phyloP scores from a whole-genome alignment of 192 early-diverging fungal species.

The Coemansia sp. region DNA sequence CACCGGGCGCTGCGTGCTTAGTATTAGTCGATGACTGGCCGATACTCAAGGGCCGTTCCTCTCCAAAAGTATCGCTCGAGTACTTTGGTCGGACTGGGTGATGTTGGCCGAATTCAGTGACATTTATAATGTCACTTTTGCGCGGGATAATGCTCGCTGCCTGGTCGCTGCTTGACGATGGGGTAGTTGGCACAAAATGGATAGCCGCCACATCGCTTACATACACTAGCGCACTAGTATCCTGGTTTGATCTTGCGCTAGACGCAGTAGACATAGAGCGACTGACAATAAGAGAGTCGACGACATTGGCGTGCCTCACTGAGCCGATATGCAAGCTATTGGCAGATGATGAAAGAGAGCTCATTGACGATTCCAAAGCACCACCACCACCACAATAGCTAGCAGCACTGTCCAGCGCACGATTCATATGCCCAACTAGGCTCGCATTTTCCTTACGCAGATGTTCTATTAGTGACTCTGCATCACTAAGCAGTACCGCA shows the following conservation, averaged over 20 bases:
- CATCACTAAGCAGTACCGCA: constrained; percentile 26
- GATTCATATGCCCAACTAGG: not conserved
- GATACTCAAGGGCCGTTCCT: not conserved
- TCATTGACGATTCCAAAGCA: not conserved
- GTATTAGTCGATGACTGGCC: not conserved
- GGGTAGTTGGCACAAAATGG: not conserved
- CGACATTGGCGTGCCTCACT: not conserved
- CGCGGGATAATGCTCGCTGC: not conserved
- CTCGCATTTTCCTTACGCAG: constrained; percentile 18
- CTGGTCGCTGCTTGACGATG: not conserved
- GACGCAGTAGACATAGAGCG: not conserved
- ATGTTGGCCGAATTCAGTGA: not conserved
- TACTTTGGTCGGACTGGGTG: not conserved
- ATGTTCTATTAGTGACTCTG: constrained; percentile 23
- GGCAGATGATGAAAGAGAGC: not conserved
- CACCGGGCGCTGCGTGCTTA: not conserved
- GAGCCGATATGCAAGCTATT: not conserved
- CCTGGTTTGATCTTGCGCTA: not conserved
- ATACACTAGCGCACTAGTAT: not conserved
- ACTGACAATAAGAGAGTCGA: not conserved
- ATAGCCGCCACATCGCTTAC: not conserved
- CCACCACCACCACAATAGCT: not conserved
- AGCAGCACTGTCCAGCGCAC: not conserved
- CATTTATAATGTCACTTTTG: not conserved
- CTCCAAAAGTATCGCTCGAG: not conserved